Percentiles rank a stretch among this genome's conserved stretches.
Conservation (phyloP, 345 rosid genomes). For the Murraya paniculata region DNA sequence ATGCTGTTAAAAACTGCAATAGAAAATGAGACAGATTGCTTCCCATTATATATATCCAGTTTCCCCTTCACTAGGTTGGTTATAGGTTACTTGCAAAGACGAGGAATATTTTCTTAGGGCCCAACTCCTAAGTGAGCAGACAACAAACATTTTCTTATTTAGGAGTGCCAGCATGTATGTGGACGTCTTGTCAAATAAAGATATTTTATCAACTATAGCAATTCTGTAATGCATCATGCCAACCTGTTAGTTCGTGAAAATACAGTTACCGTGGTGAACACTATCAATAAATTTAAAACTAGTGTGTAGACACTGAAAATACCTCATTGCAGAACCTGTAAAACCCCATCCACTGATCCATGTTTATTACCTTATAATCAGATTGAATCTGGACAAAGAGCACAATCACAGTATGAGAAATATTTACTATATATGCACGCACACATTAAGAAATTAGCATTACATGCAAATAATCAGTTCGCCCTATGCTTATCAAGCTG, state of each 20-base stretch:
- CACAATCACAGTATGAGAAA: not conserved
- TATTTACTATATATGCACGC: not conserved
- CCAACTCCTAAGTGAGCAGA: not conserved
- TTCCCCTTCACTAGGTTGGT: not conserved
- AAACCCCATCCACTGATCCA: constrained; percentile 94
- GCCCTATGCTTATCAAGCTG: not conserved
- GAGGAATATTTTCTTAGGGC: not conserved
- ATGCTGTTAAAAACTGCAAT: not conserved
- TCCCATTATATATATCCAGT: not conserved
- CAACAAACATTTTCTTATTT: not conserved
- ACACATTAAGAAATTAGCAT: not conserved
- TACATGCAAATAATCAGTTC: not conserved
- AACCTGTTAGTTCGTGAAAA: not conserved
- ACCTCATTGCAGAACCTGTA: constrained; percentile 93
- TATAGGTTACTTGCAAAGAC: not conserved
- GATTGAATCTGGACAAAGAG: constrained; percentile 62
- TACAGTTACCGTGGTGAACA: not conserved
- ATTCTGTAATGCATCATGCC: not conserved
- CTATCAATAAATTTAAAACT: not conserved
- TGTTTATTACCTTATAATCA: constrained; percentile 91
- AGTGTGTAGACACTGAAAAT: constrained; percentile 17
- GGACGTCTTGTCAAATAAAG: not conserved
- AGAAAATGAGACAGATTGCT: not conserved
- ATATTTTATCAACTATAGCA: not conserved
- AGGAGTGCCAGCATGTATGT: not conserved